Percentiles rank a stretch among this genome's conserved stretches.
These are phyloP conservation scores for Euphorbia peplus DNA, from an alignment of 345 rosid species.

Conservation along the genomic window DNA sequence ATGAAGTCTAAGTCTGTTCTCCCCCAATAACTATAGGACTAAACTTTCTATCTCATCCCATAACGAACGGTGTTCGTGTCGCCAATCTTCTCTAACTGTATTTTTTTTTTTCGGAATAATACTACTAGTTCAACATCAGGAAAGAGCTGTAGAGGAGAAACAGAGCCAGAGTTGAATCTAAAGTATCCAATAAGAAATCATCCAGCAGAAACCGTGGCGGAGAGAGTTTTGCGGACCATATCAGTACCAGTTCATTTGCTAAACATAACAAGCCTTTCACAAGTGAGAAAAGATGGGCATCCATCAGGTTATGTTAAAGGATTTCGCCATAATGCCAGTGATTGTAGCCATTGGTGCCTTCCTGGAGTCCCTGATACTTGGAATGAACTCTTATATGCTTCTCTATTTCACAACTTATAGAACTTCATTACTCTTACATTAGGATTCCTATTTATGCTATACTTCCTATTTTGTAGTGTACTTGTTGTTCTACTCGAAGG, in stretches of 20 bases:
- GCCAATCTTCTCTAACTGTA: neutral
- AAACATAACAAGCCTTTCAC: conserved; percentile 20
- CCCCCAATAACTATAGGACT: too few relatives aligned
- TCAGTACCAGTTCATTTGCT: conserved; percentile 27
- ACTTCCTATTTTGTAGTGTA: too few relatives aligned
- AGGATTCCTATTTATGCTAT: too few relatives aligned
- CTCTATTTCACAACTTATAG: neutral
- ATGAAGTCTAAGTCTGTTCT: too few relatives aligned
- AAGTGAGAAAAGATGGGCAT: conserved; percentile 22
- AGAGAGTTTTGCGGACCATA: conserved; percentile 22
- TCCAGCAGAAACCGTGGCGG: conserved; percentile 41
- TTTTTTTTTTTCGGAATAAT: neutral
- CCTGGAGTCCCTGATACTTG: conserved; percentile 31
- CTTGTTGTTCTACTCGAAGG: too few relatives aligned
- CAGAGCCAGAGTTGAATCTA: conserved; percentile 29
- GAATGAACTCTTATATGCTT: conserved; percentile 21
- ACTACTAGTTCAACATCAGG: conserved; percentile 1
- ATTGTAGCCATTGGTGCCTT: conserved; percentile 34
- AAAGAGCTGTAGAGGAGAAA: conserved; percentile 43
- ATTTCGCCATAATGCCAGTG: conserved; percentile 1
- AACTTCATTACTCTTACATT: neutral
- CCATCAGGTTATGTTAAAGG: conserved; percentile 14
- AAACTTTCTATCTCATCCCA: too few relatives aligned
- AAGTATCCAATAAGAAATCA: conserved; percentile 41
- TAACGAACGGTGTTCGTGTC: neutral